Conservation (phyloP, 441 rosid species). For the Hura crepitans region DNA sequence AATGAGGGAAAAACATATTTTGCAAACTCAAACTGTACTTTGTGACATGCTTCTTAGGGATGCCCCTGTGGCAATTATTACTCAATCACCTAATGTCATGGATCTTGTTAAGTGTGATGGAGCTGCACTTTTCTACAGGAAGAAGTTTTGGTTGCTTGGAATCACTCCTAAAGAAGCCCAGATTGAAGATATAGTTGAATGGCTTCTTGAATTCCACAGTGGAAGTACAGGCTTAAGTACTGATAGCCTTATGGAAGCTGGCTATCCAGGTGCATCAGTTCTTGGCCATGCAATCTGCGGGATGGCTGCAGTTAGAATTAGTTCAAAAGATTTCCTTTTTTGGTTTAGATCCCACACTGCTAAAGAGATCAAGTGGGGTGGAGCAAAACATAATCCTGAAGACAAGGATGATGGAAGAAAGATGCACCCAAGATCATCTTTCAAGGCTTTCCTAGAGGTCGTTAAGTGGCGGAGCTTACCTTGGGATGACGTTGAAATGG, state of each 20-base stretch:
- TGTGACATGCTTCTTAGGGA: constrained; percentile 82
- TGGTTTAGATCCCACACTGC: constrained; percentile 88
- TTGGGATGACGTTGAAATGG: constrained; percentile 74
- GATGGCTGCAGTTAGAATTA: constrained; percentile 68
- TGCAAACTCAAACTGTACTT: constrained; percentile 58
- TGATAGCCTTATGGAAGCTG: constrained; percentile 65
- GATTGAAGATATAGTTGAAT: constrained; percentile 54
- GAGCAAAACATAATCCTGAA: constrained; percentile 67
- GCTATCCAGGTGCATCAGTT: constrained; percentile 57
- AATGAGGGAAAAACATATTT: constrained; percentile 56
- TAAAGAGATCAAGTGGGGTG: constrained; percentile 76
- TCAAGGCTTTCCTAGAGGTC: constrained; percentile 74
- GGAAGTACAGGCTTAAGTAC: constrained; percentile 70
- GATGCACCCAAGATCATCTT: constrained; percentile 80
- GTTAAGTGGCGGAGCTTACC: constrained; percentile 65
- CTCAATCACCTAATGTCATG: constrained; percentile 72
- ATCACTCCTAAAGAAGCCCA: constrained; percentile 70
- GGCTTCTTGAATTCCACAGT: constrained; percentile 57
- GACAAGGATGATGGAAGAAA: constrained; percentile 57
- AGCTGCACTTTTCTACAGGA: constrained; percentile 60
- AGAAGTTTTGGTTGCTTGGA: constrained; percentile 62
- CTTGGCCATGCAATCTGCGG: constrained; percentile 81
- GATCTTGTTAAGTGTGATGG: constrained; percentile 90
- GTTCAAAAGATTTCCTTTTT: constrained; percentile 60
- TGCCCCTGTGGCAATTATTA: constrained; percentile 58